These are phyloP conservation scores for Amaranthus cruentus DNA, from an alignment of 148 eudicot genomes.

Conservation along the genomic window DNA sequence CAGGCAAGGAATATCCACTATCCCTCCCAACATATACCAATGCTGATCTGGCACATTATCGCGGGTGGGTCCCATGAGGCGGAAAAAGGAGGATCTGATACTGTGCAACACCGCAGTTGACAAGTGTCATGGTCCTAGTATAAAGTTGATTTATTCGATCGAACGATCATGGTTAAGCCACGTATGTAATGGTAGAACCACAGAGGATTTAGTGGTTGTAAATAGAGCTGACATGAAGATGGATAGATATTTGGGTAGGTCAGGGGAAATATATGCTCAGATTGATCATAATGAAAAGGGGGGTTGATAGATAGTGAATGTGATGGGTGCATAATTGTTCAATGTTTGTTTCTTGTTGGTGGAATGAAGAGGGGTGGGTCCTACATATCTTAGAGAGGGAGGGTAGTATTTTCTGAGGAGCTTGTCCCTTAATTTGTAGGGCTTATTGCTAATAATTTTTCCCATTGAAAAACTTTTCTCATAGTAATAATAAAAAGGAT, in stretches of 20 bases:
- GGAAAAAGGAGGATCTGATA: constrained; percentile 1
- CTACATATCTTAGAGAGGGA: constrained; percentile 5
- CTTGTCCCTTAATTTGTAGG: constrained; percentile 22
- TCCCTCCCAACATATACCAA: constrained; percentile 41
- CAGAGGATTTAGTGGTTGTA: constrained; percentile 30
- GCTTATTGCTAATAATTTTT: neutral
- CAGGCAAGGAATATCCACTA: constrained; percentile 58
- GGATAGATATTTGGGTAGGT: neutral
- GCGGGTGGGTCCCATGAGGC: neutral
- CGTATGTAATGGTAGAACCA: constrained; percentile 24
- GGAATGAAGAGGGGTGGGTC: neutral
- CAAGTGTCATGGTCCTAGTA: neutral
- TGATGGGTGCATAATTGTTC: constrained; percentile 11
- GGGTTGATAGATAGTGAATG: constrained; percentile 3
- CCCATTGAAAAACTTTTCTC: neutral
- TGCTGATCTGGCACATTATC: constrained; percentile 24
- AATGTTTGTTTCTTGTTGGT: constrained; percentile 4
- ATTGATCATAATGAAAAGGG: neutral
- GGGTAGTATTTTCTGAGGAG: constrained; percentile 5
- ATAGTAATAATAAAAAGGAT: constrained; percentile 3
- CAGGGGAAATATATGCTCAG: too few species aligned
- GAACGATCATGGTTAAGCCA: constrained; percentile 22
- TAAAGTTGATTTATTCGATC: neutral
- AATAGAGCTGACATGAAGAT: constrained; percentile 27
- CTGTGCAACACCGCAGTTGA: constrained; percentile 3